Evolutionary conservation across 2,329 filamentous ascomycete species (phyloP).

Genomic region (Fusarium mexicanum): DNA sequence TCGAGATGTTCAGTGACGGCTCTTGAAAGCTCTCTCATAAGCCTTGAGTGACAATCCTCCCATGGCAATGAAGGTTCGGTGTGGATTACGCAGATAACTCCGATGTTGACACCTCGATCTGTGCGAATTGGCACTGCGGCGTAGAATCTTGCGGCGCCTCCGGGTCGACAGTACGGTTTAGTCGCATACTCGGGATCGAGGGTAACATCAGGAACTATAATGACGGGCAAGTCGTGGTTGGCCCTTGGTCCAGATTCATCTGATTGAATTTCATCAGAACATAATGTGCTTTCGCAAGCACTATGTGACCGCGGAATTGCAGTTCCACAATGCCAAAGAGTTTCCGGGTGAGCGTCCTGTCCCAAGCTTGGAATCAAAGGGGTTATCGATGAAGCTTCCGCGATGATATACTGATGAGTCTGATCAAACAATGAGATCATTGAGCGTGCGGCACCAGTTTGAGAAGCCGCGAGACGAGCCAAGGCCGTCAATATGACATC

Average conservation of each 20-base stretch:
- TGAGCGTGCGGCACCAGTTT: slow-evolving; percentile 53
- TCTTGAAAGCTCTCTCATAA: slow-evolving; percentile 42
- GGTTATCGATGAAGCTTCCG: slow-evolving; percentile 58
- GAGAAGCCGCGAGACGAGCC: slow-evolving; percentile 58
- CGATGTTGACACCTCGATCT: slow-evolving; percentile 53
- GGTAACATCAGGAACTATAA: slow-evolving; percentile 48
- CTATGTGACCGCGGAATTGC: slow-evolving; percentile 45
- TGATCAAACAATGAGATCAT: slow-evolving; percentile 63
- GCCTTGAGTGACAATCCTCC: slow-evolving; percentile 39
- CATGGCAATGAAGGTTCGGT: slow-evolving; percentile 23
- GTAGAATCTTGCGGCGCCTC: slow-evolving; percentile 49
- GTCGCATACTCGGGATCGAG: slow-evolving; percentile 44
- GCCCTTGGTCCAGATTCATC: neutral
- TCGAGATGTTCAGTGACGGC: slow-evolving; percentile 52
- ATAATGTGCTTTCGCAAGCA: slow-evolving; percentile 44
- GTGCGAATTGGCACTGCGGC: slow-evolving; percentile 55
- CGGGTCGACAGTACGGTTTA: slow-evolving; percentile 37
- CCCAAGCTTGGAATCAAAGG: slow-evolving; percentile 45
- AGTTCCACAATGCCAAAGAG: slow-evolving; percentile 45
- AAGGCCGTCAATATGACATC: slow-evolving; percentile 58
- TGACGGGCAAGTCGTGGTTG: slow-evolving; percentile 43
- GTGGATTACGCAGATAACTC: slow-evolving; percentile 49
- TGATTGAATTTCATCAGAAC: neutral
- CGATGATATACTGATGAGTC: slow-evolving; percentile 59
- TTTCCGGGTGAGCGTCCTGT: slow-evolving; percentile 6